phyloP scores from a whole-genome alignment of 2,329 filamentous ascomycete genomes.

The Balansia obtecta region DNA sequence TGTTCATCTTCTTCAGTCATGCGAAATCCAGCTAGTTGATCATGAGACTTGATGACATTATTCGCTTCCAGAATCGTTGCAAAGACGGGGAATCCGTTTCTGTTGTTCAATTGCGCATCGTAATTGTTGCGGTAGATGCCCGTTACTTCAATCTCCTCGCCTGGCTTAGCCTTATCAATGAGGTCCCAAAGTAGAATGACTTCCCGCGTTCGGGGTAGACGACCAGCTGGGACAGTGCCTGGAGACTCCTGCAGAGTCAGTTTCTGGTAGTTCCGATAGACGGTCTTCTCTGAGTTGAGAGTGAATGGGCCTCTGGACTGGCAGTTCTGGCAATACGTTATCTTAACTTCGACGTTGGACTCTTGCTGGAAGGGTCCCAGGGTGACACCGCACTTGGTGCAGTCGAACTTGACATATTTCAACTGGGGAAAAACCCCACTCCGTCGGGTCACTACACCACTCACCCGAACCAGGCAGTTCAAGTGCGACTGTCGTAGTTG shows the following conservation, averaged over 20 bases:
- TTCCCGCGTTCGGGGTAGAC: constrained; percentile 83
- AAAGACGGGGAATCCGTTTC: constrained; percentile 97
- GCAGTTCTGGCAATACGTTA: constrained; percentile 92
- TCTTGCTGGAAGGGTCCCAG: constrained; percentile 96
- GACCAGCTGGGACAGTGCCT: constrained; percentile 89
- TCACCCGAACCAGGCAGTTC: constrained; percentile 89
- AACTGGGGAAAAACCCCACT: constrained; percentile 95
- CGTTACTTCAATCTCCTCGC: constrained; percentile 94
- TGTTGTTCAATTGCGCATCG: constrained; percentile 93
- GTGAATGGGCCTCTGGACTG: constrained; percentile 92
- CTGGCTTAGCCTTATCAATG: constrained; percentile 92
- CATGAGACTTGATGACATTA: constrained; percentile 91
- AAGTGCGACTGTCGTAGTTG: constrained; percentile 91
- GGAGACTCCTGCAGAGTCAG: constrained; percentile 94
- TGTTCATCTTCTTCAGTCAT: constrained; percentile 93
- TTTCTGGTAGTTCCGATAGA: constrained; percentile 98
- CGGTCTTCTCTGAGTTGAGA: constrained; percentile 91
- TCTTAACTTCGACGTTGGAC: constrained; percentile 89
- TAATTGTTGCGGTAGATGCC: constrained; percentile 98
- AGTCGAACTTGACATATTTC: constrained; percentile 98
- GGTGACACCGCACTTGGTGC: constrained; percentile 80
- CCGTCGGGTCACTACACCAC: constrained; percentile 86
- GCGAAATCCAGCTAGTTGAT: constrained; percentile 92
- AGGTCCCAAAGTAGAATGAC: constrained; percentile 94
- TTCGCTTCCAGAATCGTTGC: constrained; percentile 96